phyloP scores from a whole-genome alignment of 2,329 filamentous ascomycete genomes.

The Aureobasidium sp. region DNA sequence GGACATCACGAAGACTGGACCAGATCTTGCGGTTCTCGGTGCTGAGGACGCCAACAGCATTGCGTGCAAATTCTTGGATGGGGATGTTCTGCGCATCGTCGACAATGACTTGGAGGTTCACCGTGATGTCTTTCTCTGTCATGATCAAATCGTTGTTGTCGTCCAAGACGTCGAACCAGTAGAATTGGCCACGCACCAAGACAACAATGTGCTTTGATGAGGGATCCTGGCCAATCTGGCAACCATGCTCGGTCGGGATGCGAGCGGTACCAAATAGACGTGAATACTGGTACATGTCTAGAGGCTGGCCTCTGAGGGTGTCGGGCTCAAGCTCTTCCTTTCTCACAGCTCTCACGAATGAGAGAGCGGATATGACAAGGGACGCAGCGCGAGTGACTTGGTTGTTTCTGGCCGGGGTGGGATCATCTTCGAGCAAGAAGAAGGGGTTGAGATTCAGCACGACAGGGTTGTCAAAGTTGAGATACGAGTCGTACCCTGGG shows the following conservation, averaged over 20 bases:
- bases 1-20: slow-evolving; percentile 81
- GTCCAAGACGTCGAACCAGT: slow-evolving; percentile 97
- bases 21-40: slow-evolving; percentile 96
- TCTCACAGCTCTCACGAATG: slow-evolving; percentile 86
- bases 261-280: slow-evolving; percentile 90
- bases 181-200: slow-evolving; percentile 90
- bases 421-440: slow-evolving; percentile 94
- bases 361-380: slow-evolving; percentile 78
- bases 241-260: slow-evolving; percentile 89
- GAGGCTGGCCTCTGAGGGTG: slow-evolving; percentile 69
- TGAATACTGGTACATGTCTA: slow-evolving; percentile 98
- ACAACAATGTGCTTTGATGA: slow-evolving; percentile 91
- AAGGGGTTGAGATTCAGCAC: slow-evolving; percentile 97
- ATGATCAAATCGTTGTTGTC: slow-evolving; percentile 93
- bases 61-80: slow-evolving; percentile 91
- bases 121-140: slow-evolving; percentile 85
- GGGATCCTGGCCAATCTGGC: slow-evolving; percentile 90
- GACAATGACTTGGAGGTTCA: slow-evolving; percentile 87
- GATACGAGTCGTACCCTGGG: slow-evolving; percentile 93
- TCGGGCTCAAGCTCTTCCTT: slow-evolving; percentile 91
- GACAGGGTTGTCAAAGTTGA: slow-evolving; percentile 96
- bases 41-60: slow-evolving; percentile 84
- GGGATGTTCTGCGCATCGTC: slow-evolving; percentile 85
- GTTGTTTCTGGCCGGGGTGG: slow-evolving; percentile 90
- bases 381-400: slow-evolving; percentile 93